Percentiles rank a stretch among this genome's conserved stretches.
These are phyloP conservation scores for Nicotiana undulata DNA, from an alignment of 257 asterid genomes.

Conservation along the genomic window DNA sequence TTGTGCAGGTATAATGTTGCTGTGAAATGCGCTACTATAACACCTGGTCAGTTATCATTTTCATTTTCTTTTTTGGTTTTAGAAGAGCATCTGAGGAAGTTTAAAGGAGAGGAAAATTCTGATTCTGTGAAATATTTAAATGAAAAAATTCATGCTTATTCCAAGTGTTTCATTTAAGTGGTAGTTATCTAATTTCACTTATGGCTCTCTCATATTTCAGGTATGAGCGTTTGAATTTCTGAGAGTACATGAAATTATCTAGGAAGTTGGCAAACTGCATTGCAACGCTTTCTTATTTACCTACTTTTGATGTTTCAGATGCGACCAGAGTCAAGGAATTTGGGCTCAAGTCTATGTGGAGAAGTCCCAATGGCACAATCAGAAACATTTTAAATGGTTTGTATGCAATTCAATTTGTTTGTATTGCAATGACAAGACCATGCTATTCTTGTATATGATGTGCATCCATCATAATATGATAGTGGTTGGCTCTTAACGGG, in stretches of 20 bases:
- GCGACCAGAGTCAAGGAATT: conserved; percentile 82
- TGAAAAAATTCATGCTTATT: neutral
- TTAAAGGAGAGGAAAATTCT: neutral
- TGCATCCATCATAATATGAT: neutral
- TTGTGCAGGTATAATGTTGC: conserved; percentile 80
- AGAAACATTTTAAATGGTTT: conserved; percentile 78
- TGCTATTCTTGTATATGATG: neutral
- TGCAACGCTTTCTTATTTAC: neutral
- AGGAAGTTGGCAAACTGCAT: neutral
- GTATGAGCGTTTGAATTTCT: neutral
- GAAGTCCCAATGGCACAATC: conserved; percentile 93
- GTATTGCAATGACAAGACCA: neutral
- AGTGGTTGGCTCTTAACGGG: neutral
- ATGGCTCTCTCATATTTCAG: neutral
- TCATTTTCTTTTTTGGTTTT: neutral
- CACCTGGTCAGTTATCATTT: conserved; percentile 59
- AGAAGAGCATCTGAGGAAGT: neutral
- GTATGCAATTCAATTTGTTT: conserved; percentile 4
- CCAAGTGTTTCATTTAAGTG: neutral
- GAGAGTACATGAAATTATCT: neutral
- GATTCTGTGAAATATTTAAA: neutral
- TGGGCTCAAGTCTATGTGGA: conserved; percentile 86
- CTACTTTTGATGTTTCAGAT: conserved; percentile 36
- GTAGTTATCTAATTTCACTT: neutral
- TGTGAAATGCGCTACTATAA: conserved; percentile 90